Evolutionary conservation across 495 filamentous ascomycete species (phyloP), one percentile per base, ranked within the genome.

Genomic region (Poronia punctata): DNA sequence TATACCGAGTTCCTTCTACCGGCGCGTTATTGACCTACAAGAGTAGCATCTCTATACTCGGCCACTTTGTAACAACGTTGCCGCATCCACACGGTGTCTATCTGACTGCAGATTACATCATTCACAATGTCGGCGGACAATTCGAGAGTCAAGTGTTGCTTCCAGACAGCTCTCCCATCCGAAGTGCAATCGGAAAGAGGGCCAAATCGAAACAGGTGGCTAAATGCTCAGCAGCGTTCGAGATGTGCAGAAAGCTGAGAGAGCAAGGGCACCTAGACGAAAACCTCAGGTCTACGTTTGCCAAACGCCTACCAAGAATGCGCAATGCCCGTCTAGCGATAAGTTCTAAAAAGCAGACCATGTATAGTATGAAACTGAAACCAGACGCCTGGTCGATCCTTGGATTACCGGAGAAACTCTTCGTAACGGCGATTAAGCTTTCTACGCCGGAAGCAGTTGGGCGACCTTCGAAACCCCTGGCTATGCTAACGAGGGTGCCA

Each of bases 181-280:
- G 66, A 43, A 76, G 72, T 29, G 68, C 79, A 7, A 71, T 76
- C 26, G 90, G 92, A 23, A 53, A 50, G 8, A 60, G 75, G 1
- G 74, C 73, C 36, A 39, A 62, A 2, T 83, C 70, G 36, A 97
- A 93, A 54, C 65, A 78, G 16, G 64, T 76, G 10, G 92, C 92
- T n/a, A 95, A 94, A 59, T 81, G 84, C 48, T 83, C 88, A 6
- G 92, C 87, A 10, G 92, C 92, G 3, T 97, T 92, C 55, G 82
- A 92, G 53, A 75, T 83, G 29, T 95, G 88, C 49, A 47, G 92
- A 3, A 40, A 77, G 38, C 72, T 98, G 4, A 68, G 82, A 17
- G 75, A 76, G 40, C 68, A 72, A 27, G 70, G 73, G 7, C 75
- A 85, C 43, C 61, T 98, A 0, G 80, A 95, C 60, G 72, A 75